Evolutionary conservation across 495 filamentous ascomycete genomes (phyloP).

Genomic region (Talaromyces nanjingensis): DNA sequence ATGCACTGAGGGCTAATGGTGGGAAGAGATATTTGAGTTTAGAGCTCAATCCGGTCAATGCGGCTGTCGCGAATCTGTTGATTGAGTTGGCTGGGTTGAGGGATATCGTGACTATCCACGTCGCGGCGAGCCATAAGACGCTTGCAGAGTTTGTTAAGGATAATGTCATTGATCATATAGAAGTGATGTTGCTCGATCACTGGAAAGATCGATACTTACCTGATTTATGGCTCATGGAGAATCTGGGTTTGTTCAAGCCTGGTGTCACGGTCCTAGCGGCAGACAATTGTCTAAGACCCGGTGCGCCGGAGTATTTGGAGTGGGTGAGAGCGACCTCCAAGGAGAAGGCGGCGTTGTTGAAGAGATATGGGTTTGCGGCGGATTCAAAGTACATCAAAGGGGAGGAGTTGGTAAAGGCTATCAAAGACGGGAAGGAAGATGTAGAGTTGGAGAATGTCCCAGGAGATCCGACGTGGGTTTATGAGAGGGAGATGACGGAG

Average conservation of each 20-base stretch:
- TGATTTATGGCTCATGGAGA: constrained; percentile 68
- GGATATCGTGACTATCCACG: constrained; percentile 57
- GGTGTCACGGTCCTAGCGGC: constrained; percentile 58
- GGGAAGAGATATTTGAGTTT: constrained; percentile 59
- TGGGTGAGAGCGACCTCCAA: constrained; percentile 46
- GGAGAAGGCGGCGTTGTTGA: constrained; percentile 18
- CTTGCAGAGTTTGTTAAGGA: constrained; percentile 46
- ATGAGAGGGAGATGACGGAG: constrained; percentile 15
- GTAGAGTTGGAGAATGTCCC: constrained; percentile 15
- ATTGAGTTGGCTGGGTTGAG: constrained; percentile 61
- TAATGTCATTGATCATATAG: constrained; percentile 50
- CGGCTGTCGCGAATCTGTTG: constrained; percentile 52
- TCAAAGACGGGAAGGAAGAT: constrained; percentile 9
- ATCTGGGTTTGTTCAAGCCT: constrained; percentile 50
- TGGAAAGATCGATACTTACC: constrained; percentile 63
- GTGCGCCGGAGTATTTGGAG: constrained; percentile 66
- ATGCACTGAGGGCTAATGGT: constrained; percentile 49
- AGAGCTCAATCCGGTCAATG: constrained; percentile 62
- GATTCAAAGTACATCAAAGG: background rate
- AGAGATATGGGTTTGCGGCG: background rate
- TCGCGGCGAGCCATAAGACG: constrained; percentile 56
- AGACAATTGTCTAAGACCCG: constrained; percentile 69
- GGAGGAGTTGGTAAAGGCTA: constrained; percentile 25
- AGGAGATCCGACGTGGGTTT: constrained; percentile 14
- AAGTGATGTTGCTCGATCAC: constrained; percentile 69